These are phyloP conservation scores for Sclerotinia nivalis DNA, from an alignment of 2,329 filamentous ascomycete species.

Conservation along the genomic window DNA sequence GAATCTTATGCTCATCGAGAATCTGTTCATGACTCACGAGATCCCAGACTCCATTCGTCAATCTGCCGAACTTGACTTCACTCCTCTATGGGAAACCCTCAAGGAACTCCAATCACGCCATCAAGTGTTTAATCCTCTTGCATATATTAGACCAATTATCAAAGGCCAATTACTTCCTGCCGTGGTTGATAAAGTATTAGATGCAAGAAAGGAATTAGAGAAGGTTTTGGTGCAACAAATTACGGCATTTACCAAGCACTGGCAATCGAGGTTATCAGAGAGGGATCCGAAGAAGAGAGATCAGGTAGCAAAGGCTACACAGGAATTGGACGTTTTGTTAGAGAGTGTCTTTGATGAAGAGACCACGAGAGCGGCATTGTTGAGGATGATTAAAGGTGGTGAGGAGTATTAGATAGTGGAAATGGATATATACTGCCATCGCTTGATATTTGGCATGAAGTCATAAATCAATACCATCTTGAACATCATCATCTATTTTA, in stretches of 20 bases:
- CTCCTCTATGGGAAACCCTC: constrained; percentile 64
- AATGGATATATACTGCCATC: neutral
- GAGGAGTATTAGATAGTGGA: constrained; percentile 4
- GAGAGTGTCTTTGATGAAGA: constrained; percentile 52
- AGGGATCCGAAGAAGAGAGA: constrained; percentile 47
- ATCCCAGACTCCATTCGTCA: constrained; percentile 68
- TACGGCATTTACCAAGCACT: constrained; percentile 62
- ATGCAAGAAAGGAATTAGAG: constrained; percentile 65
- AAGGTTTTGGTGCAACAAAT: constrained; percentile 63
- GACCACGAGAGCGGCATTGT: constrained; percentile 39
- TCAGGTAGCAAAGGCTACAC: constrained; percentile 54
- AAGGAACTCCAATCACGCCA: constrained; percentile 46
- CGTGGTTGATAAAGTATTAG: constrained; percentile 48
- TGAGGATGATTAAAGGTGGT: constrained; percentile 39
- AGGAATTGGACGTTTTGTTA: constrained; percentile 58
- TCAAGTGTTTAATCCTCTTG: constrained; percentile 57
- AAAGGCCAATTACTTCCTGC: constrained; percentile 41
- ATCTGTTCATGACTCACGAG: constrained; percentile 93
- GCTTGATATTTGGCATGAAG: neutral
- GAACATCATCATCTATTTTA: neutral
- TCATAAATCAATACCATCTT: neutral
- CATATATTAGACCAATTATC: constrained; percentile 47
- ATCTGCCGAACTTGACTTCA: constrained; percentile 58
- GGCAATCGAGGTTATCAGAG: constrained; percentile 52
- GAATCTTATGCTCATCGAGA: constrained; percentile 91